Conservation (phyloP, 2,329 filamentous ascomycete genomes). For the Fusarium lyarnte region DNA sequence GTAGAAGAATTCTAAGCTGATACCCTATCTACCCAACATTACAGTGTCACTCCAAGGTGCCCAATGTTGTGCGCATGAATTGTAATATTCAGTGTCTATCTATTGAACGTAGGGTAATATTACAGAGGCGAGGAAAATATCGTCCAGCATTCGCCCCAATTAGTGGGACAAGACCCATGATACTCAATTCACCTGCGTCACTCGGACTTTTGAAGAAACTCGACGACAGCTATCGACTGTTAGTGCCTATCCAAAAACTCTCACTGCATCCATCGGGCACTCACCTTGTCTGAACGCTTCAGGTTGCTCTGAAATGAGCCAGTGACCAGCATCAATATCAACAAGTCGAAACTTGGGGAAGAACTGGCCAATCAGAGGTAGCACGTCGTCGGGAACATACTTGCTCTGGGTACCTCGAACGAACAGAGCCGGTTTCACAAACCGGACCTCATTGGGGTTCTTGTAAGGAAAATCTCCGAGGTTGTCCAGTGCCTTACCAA, state of each 20-base stretch:
- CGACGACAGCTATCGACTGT: conserved; percentile 63
- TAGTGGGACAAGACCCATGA: conserved; percentile 13
- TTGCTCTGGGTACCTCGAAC: conserved; percentile 79
- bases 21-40: conserved; percentile 4
- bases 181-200: conserved; percentile 40
- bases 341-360: conserved; percentile 80
- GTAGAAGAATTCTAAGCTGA: conserved; percentile 27
- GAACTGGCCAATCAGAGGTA: conserved; percentile 83
- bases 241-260: not conserved
- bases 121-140: conserved; percentile 4
- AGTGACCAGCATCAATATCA: conserved; percentile 84
- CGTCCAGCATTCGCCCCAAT: conserved; percentile 6
- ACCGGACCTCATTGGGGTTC: conserved; percentile 73
- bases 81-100: conserved; percentile 3
- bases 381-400: conserved; percentile 82
- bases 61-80: not conserved
- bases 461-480: conserved; percentile 92
- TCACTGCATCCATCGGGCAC: conserved; percentile 26
- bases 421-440: conserved; percentile 82
- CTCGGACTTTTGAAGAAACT: conserved; percentile 66
- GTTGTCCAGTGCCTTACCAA: conserved; percentile 74
- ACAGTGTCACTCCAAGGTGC: not conserved
- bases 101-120: conserved; percentile 7
- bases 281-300: conserved; percentile 79
- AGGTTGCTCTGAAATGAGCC: conserved; percentile 90